Conservation (phyloP, 345 rosid species). For the Alliaria petiolata region DNA sequence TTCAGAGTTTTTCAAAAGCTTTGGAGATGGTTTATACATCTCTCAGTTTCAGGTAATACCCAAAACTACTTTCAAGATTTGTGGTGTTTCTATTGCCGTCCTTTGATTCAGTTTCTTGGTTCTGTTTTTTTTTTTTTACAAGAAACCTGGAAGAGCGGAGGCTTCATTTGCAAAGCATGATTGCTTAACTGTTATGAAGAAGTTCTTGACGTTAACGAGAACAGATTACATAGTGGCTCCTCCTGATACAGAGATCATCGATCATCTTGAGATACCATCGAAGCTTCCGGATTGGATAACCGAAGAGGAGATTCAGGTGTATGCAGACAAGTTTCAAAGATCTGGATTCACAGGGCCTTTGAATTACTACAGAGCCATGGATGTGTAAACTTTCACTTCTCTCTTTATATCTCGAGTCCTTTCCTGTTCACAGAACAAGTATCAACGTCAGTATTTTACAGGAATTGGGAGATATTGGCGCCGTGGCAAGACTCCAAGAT, state of each 20-base stretch:
- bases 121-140: not conserved
- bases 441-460: slow-evolving; percentile 5
- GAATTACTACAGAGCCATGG: slow-evolving; percentile 64
- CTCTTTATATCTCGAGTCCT: not conserved
- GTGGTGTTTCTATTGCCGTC: not conserved
- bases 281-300: slow-evolving; percentile 58
- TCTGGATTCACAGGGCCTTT: slow-evolving; percentile 62
- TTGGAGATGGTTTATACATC: slow-evolving; percentile 56
- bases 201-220: slow-evolving; percentile 52
- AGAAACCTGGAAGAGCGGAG: slow-evolving; percentile 80
- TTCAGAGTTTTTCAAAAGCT: slow-evolving; percentile 21
- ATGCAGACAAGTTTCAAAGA: slow-evolving; percentile 57
- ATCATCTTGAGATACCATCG: slow-evolving; percentile 48
- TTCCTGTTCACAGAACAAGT: not conserved
- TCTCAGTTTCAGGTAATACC: slow-evolving; percentile 59
- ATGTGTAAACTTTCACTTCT: slow-evolving; percentile 40
- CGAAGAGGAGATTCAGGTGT: slow-evolving; percentile 61
- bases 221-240: slow-evolving; percentile 56
- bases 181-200: slow-evolving; percentile 59
- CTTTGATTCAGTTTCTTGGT: not conserved
- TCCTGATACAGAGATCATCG: slow-evolving; percentile 55
- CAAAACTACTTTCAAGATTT: not conserved
- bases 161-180: slow-evolving; percentile 59
- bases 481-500: slow-evolving; percentile 58
- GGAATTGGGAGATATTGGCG: slow-evolving; percentile 65